A percentile compares a stretch with the other conserved stretches of the same genome.
phyloP scores from a whole-genome alignment of 23 red algal species.

The Chondrus crispus region DNA sequence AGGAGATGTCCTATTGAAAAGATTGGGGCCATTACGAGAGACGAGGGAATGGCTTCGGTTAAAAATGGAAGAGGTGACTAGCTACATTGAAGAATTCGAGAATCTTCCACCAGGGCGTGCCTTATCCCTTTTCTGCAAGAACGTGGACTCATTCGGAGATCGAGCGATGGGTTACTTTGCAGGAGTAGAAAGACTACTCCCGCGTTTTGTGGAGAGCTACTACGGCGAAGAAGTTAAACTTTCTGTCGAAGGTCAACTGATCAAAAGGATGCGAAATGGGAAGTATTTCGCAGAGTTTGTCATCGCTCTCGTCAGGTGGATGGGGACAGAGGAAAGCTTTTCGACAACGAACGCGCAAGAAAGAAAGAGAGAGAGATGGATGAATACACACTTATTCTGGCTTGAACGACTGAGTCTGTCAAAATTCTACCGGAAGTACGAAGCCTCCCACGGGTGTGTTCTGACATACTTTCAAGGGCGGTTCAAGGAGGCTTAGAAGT shows the following conservation, averaged over 20 bases:
- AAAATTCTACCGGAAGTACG: slow-evolving; percentile 8
- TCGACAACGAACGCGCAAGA: background rate
- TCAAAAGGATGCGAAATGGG: background rate
- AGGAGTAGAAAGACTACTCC: slow-evolving; percentile 1
- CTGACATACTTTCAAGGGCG: background rate
- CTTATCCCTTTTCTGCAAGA: slow-evolving; percentile 43
- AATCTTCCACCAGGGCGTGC: slow-evolving; percentile 8
- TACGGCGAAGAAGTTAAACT: slow-evolving; percentile 12
- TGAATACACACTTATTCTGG: slow-evolving; percentile 30
- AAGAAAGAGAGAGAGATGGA: slow-evolving; percentile 19
- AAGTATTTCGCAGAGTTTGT: slow-evolving; percentile 28
- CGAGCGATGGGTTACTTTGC: background rate
- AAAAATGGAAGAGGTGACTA: slow-evolving; percentile 49
- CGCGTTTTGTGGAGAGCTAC: slow-evolving; percentile 25
- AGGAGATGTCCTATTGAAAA: background rate
- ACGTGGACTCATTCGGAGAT: slow-evolving; percentile 30
- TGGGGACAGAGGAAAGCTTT: background rate
- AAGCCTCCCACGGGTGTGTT: slow-evolving; percentile 13
- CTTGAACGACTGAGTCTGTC: slow-evolving; percentile 19
- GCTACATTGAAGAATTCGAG: slow-evolving; percentile 46
- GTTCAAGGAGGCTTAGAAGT: no score
- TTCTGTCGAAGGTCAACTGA: background rate
- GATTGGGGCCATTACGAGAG: background rate
- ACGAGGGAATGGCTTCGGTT: slow-evolving; percentile 28
- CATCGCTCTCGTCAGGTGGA: slow-evolving; percentile 27